Base-by-base conservation (phyloP, 495 filamentous ascomycete species). In the Penicillium bovifimosum region DNA sequence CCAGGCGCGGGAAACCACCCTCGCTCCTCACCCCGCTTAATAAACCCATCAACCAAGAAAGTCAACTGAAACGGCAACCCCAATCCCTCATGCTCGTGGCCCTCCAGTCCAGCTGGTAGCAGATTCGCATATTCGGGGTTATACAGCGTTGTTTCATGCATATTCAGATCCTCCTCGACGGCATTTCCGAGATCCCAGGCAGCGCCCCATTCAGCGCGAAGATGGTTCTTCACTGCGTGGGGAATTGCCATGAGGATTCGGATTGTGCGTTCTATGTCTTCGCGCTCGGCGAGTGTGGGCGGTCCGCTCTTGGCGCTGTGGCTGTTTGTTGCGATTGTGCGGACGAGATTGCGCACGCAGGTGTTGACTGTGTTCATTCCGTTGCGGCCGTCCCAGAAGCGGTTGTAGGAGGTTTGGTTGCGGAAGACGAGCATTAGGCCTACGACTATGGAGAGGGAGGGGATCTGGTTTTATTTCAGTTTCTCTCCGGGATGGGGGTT, bases 361-460 rank as follows among this genome's bases (percentile, higher is more conserved):
- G 83, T 85, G 47, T 75, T 75, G 38, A 86, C 70, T 0, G 75
- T 72, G 20, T 74, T 81, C 47, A 86, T 72, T 20, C 77, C 70
- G 45, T 81, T 82, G 29, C 82, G 78, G 14, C 85, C 85, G 28
- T 83, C 80, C 85, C 85, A 88, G 69, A 86, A 88, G 3, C 85
- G 75, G 52, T 86, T 86, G 67, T 87, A 88, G 49, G 77, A 81
- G 32, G 84, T 86, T 56, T 78, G 74, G 55, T 90, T 88, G 11
- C 86, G 81, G 74, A 89, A 89, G 38, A 90, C 86, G 31, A 90
- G 84, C 83, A 90, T 88, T 14, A 90, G 62, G 62, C 86, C 86
- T 20, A 90, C 86, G 44, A 90, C 86, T 53, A 90, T 90, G 17
- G 84, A 87, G 1, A 90, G 67, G n/a, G 80, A 85, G 13, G 86